Evolutionary conservation across 805 yeast genomes (phyloP).

Genomic region (Priceomyces haplophilus): DNA sequence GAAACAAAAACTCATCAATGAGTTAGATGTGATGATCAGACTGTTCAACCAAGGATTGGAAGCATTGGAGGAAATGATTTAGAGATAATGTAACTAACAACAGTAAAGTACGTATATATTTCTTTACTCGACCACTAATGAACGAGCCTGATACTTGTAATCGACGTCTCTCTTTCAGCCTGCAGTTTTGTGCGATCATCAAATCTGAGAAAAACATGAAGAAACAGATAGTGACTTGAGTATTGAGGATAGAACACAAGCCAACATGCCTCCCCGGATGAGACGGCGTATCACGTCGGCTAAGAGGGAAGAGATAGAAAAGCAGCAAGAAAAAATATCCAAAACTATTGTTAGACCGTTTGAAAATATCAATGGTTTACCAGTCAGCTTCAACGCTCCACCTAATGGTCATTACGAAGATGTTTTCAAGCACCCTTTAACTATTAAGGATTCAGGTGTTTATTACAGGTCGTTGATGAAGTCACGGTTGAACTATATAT

Average conservation of each 20-base stretch:
- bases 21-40: conserved; percentile 37
- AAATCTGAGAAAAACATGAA: background rate
- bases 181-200: background rate
- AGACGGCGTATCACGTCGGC: conserved; percentile 44
- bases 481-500: conserved; percentile 58
- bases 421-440: conserved; percentile 60
- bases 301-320: conserved; percentile 39
- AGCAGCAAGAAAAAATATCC: conserved; percentile 36
- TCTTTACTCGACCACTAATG: too few relatives aligned
- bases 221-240: too few relatives aligned
- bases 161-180: background rate
- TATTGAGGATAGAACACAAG: too few relatives aligned
- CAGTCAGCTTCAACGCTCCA: conserved; percentile 64
- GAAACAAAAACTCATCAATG: conserved; percentile 31
- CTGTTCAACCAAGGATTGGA: conserved; percentile 40
- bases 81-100: too few relatives aligned
- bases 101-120: too few relatives aligned
- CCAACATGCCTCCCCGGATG: conserved; percentile 39
- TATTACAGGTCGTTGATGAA: conserved; percentile 66
- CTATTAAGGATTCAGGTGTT: conserved; percentile 70
- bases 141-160: too few relatives aligned
- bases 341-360: conserved; percentile 54
- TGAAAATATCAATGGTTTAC: conserved; percentile 61
- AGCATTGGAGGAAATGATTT: conserved; percentile 31
- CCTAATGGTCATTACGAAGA: conserved; percentile 50